These are phyloP conservation scores for Aspergillus tamarii DNA, from an alignment of 2,329 filamentous ascomycete species.

Conservation along the genomic window DNA sequence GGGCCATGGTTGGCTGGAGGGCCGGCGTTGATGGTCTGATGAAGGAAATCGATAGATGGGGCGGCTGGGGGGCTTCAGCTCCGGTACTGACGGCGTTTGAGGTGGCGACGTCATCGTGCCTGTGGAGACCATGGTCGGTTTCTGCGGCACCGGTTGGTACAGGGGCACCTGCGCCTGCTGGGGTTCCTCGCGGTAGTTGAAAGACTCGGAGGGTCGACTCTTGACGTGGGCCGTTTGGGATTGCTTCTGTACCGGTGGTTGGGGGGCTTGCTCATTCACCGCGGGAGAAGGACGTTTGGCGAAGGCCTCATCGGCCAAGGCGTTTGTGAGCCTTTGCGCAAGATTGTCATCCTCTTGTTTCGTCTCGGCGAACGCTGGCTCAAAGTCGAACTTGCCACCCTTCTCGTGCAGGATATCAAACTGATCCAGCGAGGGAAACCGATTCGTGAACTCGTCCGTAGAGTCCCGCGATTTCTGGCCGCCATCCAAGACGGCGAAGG, in stretches of 20 bases:
- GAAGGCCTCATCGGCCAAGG: slow-evolving; percentile 84
- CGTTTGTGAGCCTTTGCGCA: slow-evolving; percentile 71
- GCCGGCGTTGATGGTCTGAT: slow-evolving; percentile 47
- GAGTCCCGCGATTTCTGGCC: slow-evolving; percentile 52
- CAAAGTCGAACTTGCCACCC: slow-evolving; percentile 82
- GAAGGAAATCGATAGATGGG: slow-evolving; percentile 60
- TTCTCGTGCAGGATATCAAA: slow-evolving; percentile 88
- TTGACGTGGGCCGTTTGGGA: slow-evolving; percentile 29
- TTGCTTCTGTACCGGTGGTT: slow-evolving; percentile 28
- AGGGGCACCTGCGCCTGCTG: slow-evolving; percentile 35
- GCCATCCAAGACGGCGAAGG: slow-evolving; percentile 86
- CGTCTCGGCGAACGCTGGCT: slow-evolving; percentile 54
- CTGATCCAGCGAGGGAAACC: slow-evolving; percentile 90
- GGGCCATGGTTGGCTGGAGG: slow-evolving; percentile 53
- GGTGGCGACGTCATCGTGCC: slow-evolving; percentile 77
- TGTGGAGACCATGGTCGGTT: slow-evolving; percentile 64
- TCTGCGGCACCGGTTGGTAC: slow-evolving; percentile 51
- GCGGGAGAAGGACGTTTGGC: slow-evolving; percentile 47
- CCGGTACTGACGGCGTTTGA: slow-evolving; percentile 42
- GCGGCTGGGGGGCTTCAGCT: slow-evolving; percentile 35
- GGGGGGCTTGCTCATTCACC: slow-evolving; percentile 33
- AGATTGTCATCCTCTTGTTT: slow-evolving; percentile 55
- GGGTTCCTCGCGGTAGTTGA: slow-evolving; percentile 29
- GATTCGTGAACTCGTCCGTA: slow-evolving; percentile 77
- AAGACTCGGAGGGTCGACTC: slow-evolving; percentile 26